phyloP scores from a whole-genome alignment of 2,329 filamentous ascomycete genomes.

The Fusarium haematococcum region DNA sequence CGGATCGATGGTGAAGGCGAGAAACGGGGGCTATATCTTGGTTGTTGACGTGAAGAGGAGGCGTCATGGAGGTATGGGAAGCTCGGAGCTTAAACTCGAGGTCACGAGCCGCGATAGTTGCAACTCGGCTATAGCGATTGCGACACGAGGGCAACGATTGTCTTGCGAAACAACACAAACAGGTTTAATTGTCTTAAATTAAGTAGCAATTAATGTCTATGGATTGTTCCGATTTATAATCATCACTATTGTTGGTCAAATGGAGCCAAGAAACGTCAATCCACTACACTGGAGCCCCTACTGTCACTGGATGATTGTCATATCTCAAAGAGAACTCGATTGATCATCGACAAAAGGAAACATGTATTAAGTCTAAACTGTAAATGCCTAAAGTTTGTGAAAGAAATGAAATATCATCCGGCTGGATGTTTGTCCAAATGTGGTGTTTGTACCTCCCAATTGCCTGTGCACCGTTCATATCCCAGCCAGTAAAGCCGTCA shows the following conservation, averaged over 20 bases:
- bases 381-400: slow-evolving; percentile 16
- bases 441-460: not conserved
- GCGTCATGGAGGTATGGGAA: slow-evolving; percentile 30
- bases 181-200: not conserved
- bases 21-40: not conserved
- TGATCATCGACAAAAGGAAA: slow-evolving; percentile 3
- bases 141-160: not conserved
- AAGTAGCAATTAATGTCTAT: not conserved
- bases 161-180: not conserved
- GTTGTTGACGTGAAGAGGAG: slow-evolving; percentile 14
- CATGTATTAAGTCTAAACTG: slow-evolving; percentile 12
- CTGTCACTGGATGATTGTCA: not conserved
- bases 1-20: slow-evolving; percentile 2
- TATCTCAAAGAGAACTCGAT: not conserved
- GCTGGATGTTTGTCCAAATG: slow-evolving; percentile 1
- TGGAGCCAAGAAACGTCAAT: not conserved
- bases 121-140: slow-evolving; percentile 41
- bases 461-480: slow-evolving; percentile 9
- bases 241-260: not conserved
- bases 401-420: slow-evolving; percentile 17
- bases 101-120: slow-evolving; percentile 43
- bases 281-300: not conserved
- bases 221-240: not conserved
- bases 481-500: slow-evolving; percentile 4
- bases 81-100: slow-evolving; percentile 35